Evolutionary conservation across 805 yeast genomes (phyloP).

Genomic region (Suhomyces sp.): DNA sequence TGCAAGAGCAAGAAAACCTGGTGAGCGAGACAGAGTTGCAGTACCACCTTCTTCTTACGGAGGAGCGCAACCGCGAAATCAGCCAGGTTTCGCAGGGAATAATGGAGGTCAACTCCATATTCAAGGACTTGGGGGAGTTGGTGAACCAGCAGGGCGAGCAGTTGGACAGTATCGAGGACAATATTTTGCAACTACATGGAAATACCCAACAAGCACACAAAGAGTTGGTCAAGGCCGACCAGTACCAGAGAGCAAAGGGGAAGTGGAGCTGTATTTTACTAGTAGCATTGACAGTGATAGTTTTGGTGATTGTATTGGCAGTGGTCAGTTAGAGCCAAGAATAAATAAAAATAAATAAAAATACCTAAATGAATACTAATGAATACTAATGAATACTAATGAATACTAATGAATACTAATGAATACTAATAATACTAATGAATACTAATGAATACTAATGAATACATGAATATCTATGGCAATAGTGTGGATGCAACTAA

Average conservation of each 20-base stretch:
- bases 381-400: too few relatives aligned
- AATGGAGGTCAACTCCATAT: conserved; percentile 79
- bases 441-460: too few relatives aligned
- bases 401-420: too few relatives aligned
- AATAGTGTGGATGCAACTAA: too few relatives aligned
- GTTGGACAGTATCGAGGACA: conserved; percentile 80
- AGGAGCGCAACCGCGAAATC: conserved; percentile 73
- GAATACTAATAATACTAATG: too few relatives aligned
- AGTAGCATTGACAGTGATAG: conserved; percentile 53
- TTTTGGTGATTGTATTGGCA: conserved; percentile 57
- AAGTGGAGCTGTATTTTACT: conserved; percentile 73
- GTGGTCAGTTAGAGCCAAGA: conserved; percentile 31
- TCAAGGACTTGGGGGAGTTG: conserved; percentile 72
- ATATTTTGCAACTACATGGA: conserved; percentile 58
- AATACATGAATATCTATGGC: too few relatives aligned
- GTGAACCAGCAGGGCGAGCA: conserved; percentile 84
- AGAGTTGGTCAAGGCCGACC: conserved; percentile 71
- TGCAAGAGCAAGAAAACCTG: conserved; percentile 32
- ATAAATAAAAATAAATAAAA: too few relatives aligned
- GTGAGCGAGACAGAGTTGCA: conserved; percentile 53
- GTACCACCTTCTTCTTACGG: conserved; percentile 60
- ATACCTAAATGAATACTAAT: too few relatives aligned
- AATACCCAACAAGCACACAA: conserved; percentile 68
- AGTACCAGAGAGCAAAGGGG: conserved; percentile 64
- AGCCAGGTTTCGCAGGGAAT: conserved; percentile 73